Percentiles rank a stretch among this genome's conserved stretches.
Conservation (phyloP, 306 rosid genomes). For the Astragalus glycyphyllos region DNA sequence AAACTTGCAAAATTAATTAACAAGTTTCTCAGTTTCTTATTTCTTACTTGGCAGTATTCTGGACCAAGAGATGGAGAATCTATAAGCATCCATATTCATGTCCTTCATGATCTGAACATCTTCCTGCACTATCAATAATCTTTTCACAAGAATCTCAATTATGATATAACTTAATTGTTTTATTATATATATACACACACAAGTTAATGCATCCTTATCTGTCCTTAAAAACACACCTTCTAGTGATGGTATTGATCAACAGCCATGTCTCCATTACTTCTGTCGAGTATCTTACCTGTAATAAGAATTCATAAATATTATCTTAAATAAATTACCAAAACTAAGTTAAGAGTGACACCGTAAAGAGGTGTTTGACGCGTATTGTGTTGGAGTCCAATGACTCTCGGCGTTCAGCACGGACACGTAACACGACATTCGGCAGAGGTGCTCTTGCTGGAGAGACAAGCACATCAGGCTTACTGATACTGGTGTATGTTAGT, state of each 20-base stretch:
- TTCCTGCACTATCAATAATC: slow-evolving; percentile 42
- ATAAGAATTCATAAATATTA: neutral
- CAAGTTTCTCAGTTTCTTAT: neutral
- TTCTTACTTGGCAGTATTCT: slow-evolving; percentile 61
- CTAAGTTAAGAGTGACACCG: no score
- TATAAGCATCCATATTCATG: slow-evolving; percentile 57
- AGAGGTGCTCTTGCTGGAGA: no score
- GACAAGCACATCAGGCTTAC: no score
- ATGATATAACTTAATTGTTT: neutral
- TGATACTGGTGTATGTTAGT: no score
- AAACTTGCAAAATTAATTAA: neutral
- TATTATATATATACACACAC: neutral
- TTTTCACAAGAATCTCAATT: neutral
- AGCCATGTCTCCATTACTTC: slow-evolving; percentile 55
- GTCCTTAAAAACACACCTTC: slow-evolving; percentile 36
- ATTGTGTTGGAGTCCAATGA: no score
- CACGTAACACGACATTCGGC: no score
- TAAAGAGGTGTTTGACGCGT: no score
- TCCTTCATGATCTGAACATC: slow-evolving; percentile 63
- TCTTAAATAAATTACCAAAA: no score
- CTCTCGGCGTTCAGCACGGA: no score
- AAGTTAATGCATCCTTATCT: neutral
- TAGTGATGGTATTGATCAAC: slow-evolving; percentile 55
- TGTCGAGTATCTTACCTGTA: slow-evolving; percentile 47
- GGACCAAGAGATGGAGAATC: slow-evolving; percentile 72